phyloP scores from a whole-genome alignment of 2,329 filamentous ascomycete genomes.

The Aspergillus eucalypticola region DNA sequence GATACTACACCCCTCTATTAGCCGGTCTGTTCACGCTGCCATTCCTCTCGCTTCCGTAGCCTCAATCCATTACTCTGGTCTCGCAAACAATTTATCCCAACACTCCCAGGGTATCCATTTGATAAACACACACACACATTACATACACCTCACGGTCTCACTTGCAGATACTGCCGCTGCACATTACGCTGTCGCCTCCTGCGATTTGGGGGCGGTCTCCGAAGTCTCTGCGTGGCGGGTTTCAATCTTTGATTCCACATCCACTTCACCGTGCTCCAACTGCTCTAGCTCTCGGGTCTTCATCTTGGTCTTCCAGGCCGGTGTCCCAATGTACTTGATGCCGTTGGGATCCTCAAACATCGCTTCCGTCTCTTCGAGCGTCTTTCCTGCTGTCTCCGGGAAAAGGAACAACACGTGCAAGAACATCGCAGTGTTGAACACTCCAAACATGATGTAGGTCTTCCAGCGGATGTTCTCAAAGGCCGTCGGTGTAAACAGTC shows the following conservation, averaged over 20 bases:
- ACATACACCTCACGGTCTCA: neutral
- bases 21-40: no score
- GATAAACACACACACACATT: neutral
- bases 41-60: neutral
- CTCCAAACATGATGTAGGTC: conserved; percentile 70
- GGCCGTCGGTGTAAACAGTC: conserved; percentile 53
- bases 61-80: neutral
- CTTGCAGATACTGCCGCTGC: neutral
- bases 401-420: conserved; percentile 66
- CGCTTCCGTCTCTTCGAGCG: conserved; percentile 73
- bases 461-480: conserved; percentile 54
- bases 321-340: conserved; percentile 29
- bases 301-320: conserved; percentile 44
- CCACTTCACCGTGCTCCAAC: conserved; percentile 1
- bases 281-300: conserved; percentile 20
- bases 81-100: neutral
- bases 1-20: no score
- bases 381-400: conserved; percentile 70
- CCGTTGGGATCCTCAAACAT: conserved; percentile 57
- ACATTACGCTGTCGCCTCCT: neutral
- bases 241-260: neutral
- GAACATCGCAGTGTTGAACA: conserved; percentile 66
- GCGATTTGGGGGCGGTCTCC: neutral
- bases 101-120: neutral
- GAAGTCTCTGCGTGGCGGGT: neutral